Percentiles rank a stretch among this genome's conserved stretches.
phyloP scores from a whole-genome alignment of 768 basidiomycete genomes.

The Phaffia australis region DNA sequence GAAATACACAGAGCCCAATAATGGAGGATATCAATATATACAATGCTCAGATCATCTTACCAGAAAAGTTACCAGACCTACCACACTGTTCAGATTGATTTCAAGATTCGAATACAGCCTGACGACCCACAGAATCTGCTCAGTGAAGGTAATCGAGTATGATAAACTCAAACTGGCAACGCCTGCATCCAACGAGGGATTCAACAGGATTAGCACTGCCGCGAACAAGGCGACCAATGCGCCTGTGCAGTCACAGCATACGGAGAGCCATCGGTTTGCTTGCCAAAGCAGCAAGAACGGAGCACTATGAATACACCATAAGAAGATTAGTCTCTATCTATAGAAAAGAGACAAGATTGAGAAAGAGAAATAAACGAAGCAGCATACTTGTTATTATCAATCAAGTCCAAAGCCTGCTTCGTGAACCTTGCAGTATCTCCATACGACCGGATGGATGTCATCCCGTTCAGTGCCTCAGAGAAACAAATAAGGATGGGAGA shows the following conservation, averaged over 20 bases:
- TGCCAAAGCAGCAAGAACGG: conserved; percentile 15
- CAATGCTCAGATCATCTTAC: conserved; percentile 28
- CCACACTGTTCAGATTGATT: conserved; percentile 27
- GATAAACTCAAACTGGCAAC: conserved; percentile 35
- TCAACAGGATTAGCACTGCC: conserved; percentile 36
- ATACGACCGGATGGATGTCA: conserved; percentile 41
- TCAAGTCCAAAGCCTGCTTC: conserved; percentile 34
- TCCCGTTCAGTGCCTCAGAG: conserved; percentile 37
- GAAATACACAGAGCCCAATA: conserved; percentile 16
- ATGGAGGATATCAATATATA: too few relatives aligned
- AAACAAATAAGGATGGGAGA: conserved; percentile 40
- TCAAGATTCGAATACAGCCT: conserved; percentile 35
- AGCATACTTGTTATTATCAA: conserved; percentile 39
- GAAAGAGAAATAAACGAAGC: not conserved
- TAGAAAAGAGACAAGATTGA: not conserved
- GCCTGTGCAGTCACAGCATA: conserved; percentile 37
- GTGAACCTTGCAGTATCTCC: conserved; percentile 41
- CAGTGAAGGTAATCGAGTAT: conserved; percentile 36
- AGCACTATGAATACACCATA: not conserved
- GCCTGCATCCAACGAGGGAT: conserved; percentile 36
- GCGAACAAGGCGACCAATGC: conserved; percentile 38
- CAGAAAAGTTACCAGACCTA: conserved; percentile 15
- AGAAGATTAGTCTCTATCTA: not conserved
- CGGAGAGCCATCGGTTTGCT: conserved; percentile 35
- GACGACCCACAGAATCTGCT: conserved; percentile 41